Evolutionary conservation across 306 rosid genomes (phyloP).

Genomic region (Hippophae rhamnoides): DNA sequence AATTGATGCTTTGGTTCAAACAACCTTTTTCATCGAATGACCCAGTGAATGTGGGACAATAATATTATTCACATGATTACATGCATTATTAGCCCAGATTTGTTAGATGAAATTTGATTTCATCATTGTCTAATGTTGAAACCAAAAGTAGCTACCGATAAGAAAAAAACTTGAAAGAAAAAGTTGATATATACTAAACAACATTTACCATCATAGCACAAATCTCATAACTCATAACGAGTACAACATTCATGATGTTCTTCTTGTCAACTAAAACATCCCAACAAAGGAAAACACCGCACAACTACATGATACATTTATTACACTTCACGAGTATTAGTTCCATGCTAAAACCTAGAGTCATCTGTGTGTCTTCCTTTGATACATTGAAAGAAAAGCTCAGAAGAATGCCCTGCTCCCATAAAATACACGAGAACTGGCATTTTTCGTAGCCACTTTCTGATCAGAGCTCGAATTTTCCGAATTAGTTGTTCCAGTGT

Average conservation of each 20-base stretch:
- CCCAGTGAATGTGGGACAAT: constrained; percentile 45
- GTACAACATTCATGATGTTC: constrained; percentile 41
- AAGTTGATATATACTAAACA: constrained; percentile 32
- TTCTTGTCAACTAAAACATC: constrained; percentile 38
- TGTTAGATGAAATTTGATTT: constrained; percentile 20
- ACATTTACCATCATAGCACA: constrained; percentile 13
- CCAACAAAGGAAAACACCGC: constrained; percentile 37
- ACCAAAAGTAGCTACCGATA: constrained; percentile 15
- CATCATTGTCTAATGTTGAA: constrained; percentile 25
- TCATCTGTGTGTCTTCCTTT: constrained; percentile 38
- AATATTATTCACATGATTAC: constrained; percentile 26
- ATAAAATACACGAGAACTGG: constrained; percentile 68
- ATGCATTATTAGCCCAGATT: constrained; percentile 17
- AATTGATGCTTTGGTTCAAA: constrained; percentile 5
- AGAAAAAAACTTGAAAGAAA: constrained; percentile 20
- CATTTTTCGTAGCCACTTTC: constrained; percentile 43
- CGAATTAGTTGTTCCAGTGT: constrained; percentile 57
- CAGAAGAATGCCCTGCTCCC: constrained; percentile 97
- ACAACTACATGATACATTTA: constrained; percentile 37
- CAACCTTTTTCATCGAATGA: constrained; percentile 12
- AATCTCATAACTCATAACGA: constrained; percentile 30
- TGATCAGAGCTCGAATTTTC: constrained; percentile 73
- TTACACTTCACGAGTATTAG: constrained; percentile 45
- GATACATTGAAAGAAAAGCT: constrained; percentile 30
- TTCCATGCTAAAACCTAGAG: constrained; percentile 40